Conservation (phyloP, 768 basidiomycete genomes). For the Suillus alpinus region DNA sequence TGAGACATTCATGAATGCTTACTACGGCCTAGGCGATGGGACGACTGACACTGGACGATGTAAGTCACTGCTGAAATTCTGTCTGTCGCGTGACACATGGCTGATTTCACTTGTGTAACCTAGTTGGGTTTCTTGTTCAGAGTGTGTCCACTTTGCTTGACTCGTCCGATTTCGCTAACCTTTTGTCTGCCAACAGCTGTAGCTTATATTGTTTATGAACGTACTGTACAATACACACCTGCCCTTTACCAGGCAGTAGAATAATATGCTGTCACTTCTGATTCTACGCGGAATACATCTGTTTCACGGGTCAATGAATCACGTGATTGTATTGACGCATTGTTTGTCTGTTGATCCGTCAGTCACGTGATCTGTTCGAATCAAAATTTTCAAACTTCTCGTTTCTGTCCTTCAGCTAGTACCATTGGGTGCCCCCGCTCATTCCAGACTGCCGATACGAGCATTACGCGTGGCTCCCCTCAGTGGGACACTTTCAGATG, state of each 20-base stretch:
- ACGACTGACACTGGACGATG: constrained; percentile 83
- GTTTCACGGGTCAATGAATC: no score
- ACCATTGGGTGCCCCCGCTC: no score
- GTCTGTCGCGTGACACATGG: not conserved
- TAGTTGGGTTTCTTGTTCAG: constrained; percentile 48
- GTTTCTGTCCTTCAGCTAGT: no score
- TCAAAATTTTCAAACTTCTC: no score
- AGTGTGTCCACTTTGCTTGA: constrained; percentile 24
- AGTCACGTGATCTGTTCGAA: no score
- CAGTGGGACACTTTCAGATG: no score
- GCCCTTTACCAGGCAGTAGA: not conserved
- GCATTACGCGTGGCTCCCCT: no score
- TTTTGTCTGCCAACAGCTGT: not conserved
- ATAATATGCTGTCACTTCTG: not conserved
- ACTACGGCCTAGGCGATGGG: constrained; percentile 75
- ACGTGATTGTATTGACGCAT: no score
- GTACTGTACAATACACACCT: not conserved
- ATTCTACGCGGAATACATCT: not conserved
- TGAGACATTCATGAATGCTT: constrained; percentile 9
- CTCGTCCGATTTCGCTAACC: not conserved
- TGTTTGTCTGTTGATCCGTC: no score
- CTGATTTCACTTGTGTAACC: constrained; percentile 6
- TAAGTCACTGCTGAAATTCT: constrained; percentile 32
- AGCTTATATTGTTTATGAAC: not conserved
- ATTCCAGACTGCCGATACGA: no score